phyloP scores from a whole-genome alignment of 2,329 filamentous ascomycete genomes.

The Aspergillus sp. region DNA sequence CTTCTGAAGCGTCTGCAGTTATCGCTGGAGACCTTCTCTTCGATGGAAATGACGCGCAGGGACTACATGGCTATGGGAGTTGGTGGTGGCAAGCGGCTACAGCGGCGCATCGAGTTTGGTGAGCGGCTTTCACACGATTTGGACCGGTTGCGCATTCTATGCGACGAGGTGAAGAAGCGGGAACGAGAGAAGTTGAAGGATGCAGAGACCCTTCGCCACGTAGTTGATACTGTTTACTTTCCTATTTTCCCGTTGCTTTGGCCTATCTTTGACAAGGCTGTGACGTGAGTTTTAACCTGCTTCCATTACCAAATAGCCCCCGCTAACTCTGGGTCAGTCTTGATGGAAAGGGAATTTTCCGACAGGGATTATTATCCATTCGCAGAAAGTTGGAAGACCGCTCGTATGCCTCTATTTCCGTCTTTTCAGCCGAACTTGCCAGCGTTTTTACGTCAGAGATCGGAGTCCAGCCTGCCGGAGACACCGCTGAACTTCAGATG shows the following conservation, averaged over 20 bases:
- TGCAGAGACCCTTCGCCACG: constrained; percentile 65
- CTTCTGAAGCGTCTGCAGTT: constrained; percentile 87
- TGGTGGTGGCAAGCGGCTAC: constrained; percentile 67
- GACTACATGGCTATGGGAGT: constrained; percentile 95
- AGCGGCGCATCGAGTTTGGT: constrained; percentile 82
- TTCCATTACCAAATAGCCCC: too few relatives aligned
- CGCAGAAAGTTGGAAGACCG: constrained; percentile 49
- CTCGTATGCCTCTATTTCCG: constrained; percentile 53
- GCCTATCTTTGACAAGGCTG: constrained; percentile 72
- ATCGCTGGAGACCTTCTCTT: constrained; percentile 93
- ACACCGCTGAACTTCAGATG: constrained; percentile 43
- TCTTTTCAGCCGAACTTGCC: constrained; percentile 55
- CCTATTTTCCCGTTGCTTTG: constrained; percentile 70
- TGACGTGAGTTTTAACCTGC: constrained; percentile 56
- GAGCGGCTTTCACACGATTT: constrained; percentile 60
- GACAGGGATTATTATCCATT: constrained; percentile 47
- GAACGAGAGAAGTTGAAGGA: constrained; percentile 73
- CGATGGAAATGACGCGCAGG: constrained; percentile 90
- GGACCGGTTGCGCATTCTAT: constrained; percentile 64
- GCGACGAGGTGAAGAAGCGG: constrained; percentile 64
- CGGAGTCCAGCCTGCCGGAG: constrained; percentile 42
- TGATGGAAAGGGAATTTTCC: constrained; percentile 49
- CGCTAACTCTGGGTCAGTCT: constrained; percentile 30
- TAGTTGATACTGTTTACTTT: constrained; percentile 88
- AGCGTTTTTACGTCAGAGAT: constrained; percentile 51